Percentiles rank a stretch among this genome's conserved stretches.
Conservation (phyloP, 345 rosid species). For the Euphorbia pulcherrima region DNA sequence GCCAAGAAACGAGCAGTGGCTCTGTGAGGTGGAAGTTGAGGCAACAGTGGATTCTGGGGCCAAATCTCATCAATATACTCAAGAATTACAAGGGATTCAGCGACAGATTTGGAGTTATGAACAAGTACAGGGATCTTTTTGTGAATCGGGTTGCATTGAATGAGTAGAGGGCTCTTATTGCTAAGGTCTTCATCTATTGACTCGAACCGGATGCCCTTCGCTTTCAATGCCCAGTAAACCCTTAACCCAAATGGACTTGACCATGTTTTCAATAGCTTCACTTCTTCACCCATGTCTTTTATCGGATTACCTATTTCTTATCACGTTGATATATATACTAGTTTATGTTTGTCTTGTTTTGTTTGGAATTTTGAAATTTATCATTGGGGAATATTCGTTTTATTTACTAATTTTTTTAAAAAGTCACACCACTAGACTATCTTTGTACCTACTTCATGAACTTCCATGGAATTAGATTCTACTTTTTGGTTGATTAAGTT, state of each 20-base stretch:
- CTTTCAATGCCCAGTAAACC: slow-evolving; percentile 32
- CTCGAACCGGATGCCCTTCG: slow-evolving; percentile 27
- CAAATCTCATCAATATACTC: slow-evolving; percentile 39
- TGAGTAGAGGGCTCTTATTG: slow-evolving; percentile 29
- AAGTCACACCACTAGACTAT: too few species aligned
- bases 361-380: too few species aligned
- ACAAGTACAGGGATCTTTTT: slow-evolving; percentile 34
- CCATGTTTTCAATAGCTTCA: slow-evolving; percentile 40
- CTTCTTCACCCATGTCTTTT: slow-evolving; percentile 24
- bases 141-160: slow-evolving; percentile 28
- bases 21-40: slow-evolving; percentile 24
- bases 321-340: too few species aligned
- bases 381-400: too few species aligned
- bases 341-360: too few species aligned
- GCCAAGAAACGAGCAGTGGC: slow-evolving; percentile 34
- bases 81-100: slow-evolving; percentile 32
- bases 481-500: too few species aligned
- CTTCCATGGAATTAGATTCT: too few species aligned
- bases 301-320: background rate
- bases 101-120: slow-evolving; percentile 28
- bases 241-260: slow-evolving; percentile 28
- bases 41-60: slow-evolving; percentile 30
- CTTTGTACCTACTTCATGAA: too few species aligned
- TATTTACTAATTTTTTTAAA: too few species aligned
- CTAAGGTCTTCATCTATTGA: slow-evolving; percentile 31